A percentile compares a stretch with the other conserved stretches of the same genome.
phyloP scores from a whole-genome alignment of 345 rosid genomes.

The Euphorbia peplus region DNA sequence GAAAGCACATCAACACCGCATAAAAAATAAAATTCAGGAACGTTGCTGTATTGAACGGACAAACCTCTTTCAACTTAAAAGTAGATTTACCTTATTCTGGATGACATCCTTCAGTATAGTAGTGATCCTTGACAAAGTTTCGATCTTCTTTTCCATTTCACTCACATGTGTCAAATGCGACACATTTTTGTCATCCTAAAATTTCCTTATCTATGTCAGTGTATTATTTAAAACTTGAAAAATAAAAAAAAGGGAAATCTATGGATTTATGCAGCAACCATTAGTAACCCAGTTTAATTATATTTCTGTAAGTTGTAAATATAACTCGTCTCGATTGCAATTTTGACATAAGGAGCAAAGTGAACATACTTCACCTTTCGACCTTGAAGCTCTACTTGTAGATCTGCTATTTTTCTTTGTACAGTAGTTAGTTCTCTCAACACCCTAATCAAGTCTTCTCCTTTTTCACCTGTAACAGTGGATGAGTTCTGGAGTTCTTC shows the following conservation, averaged over 20 bases:
- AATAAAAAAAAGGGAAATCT: neutral
- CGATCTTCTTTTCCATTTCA: constrained; percentile 94
- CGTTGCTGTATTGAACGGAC: neutral
- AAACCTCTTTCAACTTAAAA: neutral
- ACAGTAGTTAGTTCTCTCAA: constrained; percentile 80
- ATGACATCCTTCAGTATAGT: constrained; percentile 89
- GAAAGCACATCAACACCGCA: neutral
- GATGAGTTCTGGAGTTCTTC: constrained; percentile 69
- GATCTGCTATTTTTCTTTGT: constrained; percentile 87
- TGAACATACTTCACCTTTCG: constrained; percentile 58
- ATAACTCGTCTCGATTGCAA: neutral
- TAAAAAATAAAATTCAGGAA: neutral
- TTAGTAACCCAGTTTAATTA: neutral
- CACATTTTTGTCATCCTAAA: constrained; percentile 92
- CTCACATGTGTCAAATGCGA: constrained; percentile 92
- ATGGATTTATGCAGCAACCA: neutral
- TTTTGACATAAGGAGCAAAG: neutral
- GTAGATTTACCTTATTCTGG: constrained; percentile 78
- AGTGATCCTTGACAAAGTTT: constrained; percentile 84
- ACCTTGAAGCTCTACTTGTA: constrained; percentile 98
- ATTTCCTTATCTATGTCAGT: constrained; percentile 3
- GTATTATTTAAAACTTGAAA: too few species aligned
- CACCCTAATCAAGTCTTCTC: constrained; percentile 78
- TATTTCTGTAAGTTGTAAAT: neutral
- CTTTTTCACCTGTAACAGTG: constrained; percentile 55